Evolutionary conservation across 2,329 filamentous ascomycete genomes (phyloP).

Genomic region (Cercospora zeae-maydis): DNA sequence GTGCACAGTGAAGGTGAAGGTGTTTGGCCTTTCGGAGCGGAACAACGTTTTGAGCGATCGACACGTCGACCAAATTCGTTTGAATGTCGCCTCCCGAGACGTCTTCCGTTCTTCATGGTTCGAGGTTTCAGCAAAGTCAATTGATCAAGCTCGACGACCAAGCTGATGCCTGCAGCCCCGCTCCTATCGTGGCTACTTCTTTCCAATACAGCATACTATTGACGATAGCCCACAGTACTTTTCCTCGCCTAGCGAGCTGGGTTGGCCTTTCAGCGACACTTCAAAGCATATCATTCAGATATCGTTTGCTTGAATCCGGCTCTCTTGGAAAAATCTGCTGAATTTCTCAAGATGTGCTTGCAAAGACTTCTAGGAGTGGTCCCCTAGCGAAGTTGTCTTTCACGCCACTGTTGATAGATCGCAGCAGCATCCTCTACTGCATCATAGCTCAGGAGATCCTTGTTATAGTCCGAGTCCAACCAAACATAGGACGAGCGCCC

Average conservation of each 20-base stretch:
- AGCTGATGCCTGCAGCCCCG: not conserved
- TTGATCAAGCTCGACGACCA: not conserved
- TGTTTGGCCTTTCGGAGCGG: too few relatives aligned
- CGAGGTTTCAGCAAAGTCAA: not conserved
- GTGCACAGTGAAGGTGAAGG: too few relatives aligned
- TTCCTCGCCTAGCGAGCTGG: too few relatives aligned
- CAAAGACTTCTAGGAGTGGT: not conserved
- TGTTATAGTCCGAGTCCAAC: not conserved
- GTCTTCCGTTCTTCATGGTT: not conserved
- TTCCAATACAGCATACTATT: too few relatives aligned
- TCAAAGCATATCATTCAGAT: too few relatives aligned
- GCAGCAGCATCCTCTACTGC: not conserved
- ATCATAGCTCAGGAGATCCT: not conserved
- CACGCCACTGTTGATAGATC: not conserved
- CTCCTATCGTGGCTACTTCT: too few relatives aligned
- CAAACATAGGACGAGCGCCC: not conserved
- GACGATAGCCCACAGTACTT: too few relatives aligned
- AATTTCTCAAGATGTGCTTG: not conserved
- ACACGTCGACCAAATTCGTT: too few relatives aligned
- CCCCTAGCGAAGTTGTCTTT: not conserved
- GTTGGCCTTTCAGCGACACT: too few relatives aligned
- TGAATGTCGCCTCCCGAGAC: not conserved
- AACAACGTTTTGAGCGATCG: not conserved
- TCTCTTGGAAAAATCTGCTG: not conserved
- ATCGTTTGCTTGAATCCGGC: not conserved